Conservation (phyloP, 2,329 filamentous ascomycete genomes). For the Colletotrichum theobromicola region DNA sequence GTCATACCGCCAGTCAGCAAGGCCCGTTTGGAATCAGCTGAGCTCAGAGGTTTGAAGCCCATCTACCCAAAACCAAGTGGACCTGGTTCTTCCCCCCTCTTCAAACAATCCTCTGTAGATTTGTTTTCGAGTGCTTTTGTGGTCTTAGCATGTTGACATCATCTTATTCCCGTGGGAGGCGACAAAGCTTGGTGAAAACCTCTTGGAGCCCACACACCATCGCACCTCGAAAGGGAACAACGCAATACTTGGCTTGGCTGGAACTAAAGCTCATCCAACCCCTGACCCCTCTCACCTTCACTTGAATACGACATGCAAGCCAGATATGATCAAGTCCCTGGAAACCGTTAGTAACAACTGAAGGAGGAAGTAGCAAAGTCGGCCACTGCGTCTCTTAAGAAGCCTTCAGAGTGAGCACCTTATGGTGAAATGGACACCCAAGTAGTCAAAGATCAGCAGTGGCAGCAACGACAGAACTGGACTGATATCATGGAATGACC, state of each 20-base stretch:
- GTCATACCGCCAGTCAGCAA: background rate
- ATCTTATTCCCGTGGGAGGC: background rate
- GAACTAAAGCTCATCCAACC: background rate
- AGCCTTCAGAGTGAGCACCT: fast-evolving
- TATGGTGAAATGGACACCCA: background rate
- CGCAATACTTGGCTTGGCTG: background rate
- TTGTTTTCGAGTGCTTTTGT: fast-evolving
- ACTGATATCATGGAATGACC: background rate
- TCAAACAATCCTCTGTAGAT: too few species aligned
- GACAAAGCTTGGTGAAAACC: background rate
- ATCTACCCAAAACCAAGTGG: too few species aligned
- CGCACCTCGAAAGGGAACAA: fast-evolving
- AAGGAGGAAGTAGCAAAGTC: background rate
- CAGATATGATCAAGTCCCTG: background rate
- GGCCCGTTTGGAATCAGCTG: background rate
- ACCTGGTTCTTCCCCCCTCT: too few species aligned
- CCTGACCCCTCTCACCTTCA: background rate
- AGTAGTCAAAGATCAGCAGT: background rate
- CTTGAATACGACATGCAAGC: fast-evolving
- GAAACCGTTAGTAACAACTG: fast-evolving
- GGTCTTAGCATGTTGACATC: background rate
- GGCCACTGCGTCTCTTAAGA: background rate
- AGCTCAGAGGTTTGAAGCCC: background rate
- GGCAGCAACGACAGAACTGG: background rate
- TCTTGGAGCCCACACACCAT: background rate